Evolutionary conservation across 1,284 basidiomycete species (phyloP), one percentile per base, ranked within the genome.

Genomic region (Phellinidium pouzarii): DNA sequence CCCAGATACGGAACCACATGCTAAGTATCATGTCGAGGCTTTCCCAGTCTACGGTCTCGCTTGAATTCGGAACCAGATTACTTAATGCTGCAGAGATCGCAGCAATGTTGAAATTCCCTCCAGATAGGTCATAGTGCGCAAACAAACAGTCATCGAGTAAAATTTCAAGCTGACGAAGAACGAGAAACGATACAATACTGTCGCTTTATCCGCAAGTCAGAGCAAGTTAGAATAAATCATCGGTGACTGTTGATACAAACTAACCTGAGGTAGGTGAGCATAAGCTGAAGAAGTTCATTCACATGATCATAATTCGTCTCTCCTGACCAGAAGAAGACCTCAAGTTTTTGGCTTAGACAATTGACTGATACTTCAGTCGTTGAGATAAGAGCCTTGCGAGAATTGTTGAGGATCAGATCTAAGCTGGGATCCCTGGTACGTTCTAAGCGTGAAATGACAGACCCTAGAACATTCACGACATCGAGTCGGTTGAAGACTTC

Each of bases 201-300:
- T 46, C 44, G 12, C 44, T 46, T 26, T 9, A 46, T 40, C 7
- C n/a, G n/a, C n/a, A n/a, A n/a, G n/a, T n/a, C n/a, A n/a, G n/a
- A n/a, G n/a, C n/a, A n/a, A n/a, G n/a, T n/a, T n/a, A 17, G 37
- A 40, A 40, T 40, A 17, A n/a, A 17, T 40, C n/a, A 17, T 7
- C 14, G 19, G 37, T 11, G 14, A 17, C 2, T 17, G 19, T n/a
- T 3, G 3, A 29, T 4, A 20, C 12, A 14, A 31, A 46, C 19
- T 3, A 6, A 29, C 44, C n/a, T 46, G 9, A 29, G 27, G 26
- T 20, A 46, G 23, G 44, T 17, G 19, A 46, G 27, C 11, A 46
- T 31, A 5, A 34, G 27, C 8, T 14, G 27, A 17, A 46, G 27
- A 3, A 17, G 20, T n/a, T 34, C 27, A 46, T 46, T 46, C n/a